Evolutionary conservation across 108 stramenopile genomes (phyloP).

Genomic region (Skeletonema menzelii): DNA sequence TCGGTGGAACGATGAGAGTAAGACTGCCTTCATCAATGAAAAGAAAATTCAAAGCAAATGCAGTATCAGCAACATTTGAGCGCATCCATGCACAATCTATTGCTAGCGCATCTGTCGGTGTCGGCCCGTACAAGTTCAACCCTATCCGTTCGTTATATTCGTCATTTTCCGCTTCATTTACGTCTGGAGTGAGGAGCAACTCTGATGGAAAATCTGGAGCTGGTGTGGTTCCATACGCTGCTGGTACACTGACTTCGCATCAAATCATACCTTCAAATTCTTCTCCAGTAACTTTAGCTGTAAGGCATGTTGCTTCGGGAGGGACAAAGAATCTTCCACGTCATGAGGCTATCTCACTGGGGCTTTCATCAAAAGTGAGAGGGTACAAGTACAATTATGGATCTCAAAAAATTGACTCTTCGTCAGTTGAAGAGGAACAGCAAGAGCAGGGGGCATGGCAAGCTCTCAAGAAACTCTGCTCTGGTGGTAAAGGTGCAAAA

Average conservation of each 20-base stretch:
- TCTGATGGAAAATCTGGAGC: constrained; percentile 3
- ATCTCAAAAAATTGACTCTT: constrained; percentile 1
- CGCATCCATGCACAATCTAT: constrained; percentile 18
- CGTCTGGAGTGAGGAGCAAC: constrained; percentile 13
- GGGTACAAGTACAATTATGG: constrained; percentile 51
- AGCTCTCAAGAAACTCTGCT: constrained; percentile 11
- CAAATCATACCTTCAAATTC: constrained; percentile 59
- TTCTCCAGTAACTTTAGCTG: constrained; percentile 42
- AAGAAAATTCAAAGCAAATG: constrained; percentile 10
- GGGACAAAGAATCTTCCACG: constrained; percentile 70
- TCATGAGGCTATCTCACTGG: constrained; percentile 75
- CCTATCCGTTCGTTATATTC: constrained; percentile 12
- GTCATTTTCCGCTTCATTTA: constrained; percentile 9
- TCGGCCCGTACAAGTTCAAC: constrained; percentile 17
- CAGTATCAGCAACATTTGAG: constrained; percentile 34
- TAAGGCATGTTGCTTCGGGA: constrained; percentile 62
- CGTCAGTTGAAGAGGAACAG: neutral
- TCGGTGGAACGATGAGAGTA: constrained; percentile 33
- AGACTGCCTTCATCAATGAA: constrained; percentile 24
- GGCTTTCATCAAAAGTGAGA: constrained; percentile 64
- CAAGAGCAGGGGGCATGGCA: constrained; percentile 3
- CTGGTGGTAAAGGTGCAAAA: constrained; percentile 5
- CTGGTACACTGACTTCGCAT: constrained; percentile 61
- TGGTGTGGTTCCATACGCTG: constrained; percentile 47
- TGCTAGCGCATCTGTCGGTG: constrained; percentile 23